Evolutionary conservation across 2,329 filamentous ascomycete species (phyloP).

Genomic region (Botrytis paeoniae): DNA sequence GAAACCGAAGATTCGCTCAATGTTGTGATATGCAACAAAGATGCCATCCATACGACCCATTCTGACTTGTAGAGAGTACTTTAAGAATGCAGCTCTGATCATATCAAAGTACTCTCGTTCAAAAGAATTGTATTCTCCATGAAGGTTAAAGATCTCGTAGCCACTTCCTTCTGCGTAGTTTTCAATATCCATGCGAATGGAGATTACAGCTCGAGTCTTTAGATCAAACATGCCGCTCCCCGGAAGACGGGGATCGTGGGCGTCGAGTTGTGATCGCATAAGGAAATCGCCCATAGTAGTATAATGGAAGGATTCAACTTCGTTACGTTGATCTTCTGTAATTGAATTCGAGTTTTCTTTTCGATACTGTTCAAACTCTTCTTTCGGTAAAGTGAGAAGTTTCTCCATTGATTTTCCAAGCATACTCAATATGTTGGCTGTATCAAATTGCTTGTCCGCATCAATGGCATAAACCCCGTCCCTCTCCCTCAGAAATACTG

Average conservation of each 20-base stretch:
- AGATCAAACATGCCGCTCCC: conserved; percentile 94
- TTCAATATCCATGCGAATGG: conserved; percentile 80
- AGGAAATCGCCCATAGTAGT: conserved; percentile 82
- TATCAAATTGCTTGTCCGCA: conserved; percentile 88
- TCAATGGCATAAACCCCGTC: conserved; percentile 92
- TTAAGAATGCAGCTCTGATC: conserved; percentile 90
- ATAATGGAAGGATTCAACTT: conserved; percentile 81
- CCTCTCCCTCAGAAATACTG: conserved; percentile 78
- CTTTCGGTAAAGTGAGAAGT: conserved; percentile 76
- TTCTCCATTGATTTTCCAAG: conserved; percentile 97
- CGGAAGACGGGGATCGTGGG: conserved; percentile 78
- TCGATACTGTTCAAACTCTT: conserved; percentile 83
- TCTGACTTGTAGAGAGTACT: conserved; percentile 93
- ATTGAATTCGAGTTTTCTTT: conserved; percentile 65
- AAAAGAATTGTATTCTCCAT: conserved; percentile 83
- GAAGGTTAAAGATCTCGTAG: conserved; percentile 77
- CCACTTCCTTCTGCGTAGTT: conserved; percentile 72
- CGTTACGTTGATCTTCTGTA: conserved; percentile 66
- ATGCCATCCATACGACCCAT: conserved; percentile 99
- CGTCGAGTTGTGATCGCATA: conserved; percentile 93
- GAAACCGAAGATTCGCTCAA: conserved; percentile 92
- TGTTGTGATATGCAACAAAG: conserved; percentile 95
- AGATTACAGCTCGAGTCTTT: conserved; percentile 89
- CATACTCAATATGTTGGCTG: conserved; percentile 81
- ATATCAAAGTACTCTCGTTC: conserved; percentile 97